Evolutionary conservation across 2,329 filamentous ascomycete genomes (phyloP).

Genomic region (Lecanicillium sp.): DNA sequence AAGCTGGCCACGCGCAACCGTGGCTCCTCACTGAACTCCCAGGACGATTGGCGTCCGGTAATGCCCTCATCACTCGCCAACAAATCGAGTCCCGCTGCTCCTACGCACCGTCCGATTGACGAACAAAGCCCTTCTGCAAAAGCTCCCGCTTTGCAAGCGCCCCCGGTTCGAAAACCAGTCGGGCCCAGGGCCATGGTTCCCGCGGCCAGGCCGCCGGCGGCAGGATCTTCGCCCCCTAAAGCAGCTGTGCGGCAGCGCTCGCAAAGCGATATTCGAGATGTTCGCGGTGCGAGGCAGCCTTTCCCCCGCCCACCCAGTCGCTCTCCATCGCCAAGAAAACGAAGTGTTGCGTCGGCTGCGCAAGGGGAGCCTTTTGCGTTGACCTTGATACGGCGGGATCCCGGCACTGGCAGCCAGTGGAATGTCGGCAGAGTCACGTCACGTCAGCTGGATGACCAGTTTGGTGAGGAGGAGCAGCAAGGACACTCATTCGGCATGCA

Average conservation of each 20-base stretch:
- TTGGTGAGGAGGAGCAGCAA: constrained; percentile 5
- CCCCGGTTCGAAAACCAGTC: constrained; percentile 20
- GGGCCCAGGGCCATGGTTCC: constrained; percentile 15
- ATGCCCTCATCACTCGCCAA: constrained; percentile 8
- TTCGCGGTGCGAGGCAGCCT: background rate
- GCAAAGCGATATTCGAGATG: background rate
- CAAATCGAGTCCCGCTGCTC: constrained; percentile 4
- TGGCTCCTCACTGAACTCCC: constrained; percentile 14
- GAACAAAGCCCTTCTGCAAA: background rate
- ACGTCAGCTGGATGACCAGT: constrained; percentile 34
- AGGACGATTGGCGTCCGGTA: constrained; percentile 10
- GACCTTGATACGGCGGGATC: constrained; percentile 67
- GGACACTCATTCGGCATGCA: constrained; percentile 1
- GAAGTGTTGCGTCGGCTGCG: constrained; percentile 16
- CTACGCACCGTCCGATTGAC: constrained; percentile 7
- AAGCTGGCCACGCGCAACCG: constrained; percentile 14
- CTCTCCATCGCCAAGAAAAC: constrained; percentile 31
- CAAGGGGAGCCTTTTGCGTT: constrained; percentile 42
- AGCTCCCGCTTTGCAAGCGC: background rate
- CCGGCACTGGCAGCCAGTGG: constrained; percentile 62
- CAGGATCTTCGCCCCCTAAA: constrained; percentile 7
- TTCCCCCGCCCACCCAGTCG: constrained; percentile 10
- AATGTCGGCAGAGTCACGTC: constrained; percentile 62
- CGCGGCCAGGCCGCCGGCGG: background rate
- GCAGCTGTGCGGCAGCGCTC: constrained; percentile 3